phyloP scores from a whole-genome alignment of 75 land plant species.

The Sequoiadendron giganteum region DNA sequence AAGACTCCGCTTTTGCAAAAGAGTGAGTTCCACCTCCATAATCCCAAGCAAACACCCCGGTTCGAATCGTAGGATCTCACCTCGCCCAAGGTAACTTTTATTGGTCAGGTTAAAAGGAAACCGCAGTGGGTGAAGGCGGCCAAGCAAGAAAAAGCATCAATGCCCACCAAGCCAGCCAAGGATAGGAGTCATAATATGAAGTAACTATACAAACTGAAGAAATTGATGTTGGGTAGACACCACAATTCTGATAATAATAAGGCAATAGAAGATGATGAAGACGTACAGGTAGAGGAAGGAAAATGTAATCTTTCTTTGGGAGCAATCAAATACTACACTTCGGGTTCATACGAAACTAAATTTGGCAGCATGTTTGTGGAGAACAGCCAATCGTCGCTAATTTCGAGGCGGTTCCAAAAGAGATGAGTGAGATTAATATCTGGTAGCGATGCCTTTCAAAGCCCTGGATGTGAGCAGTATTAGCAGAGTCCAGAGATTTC shows the following conservation, averaged over 20 bases:
- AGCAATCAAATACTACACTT: not conserved
- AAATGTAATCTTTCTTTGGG: not conserved
- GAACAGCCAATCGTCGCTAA: not conserved
- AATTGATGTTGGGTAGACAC: not conserved
- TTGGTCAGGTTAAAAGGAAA: not conserved
- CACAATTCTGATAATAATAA: not conserved
- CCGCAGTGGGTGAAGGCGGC: not conserved
- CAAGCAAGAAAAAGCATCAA: not conserved
- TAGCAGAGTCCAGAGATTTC: not conserved
- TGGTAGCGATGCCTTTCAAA: not conserved
- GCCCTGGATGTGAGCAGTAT: not conserved
- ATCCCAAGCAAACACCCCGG: not conserved
- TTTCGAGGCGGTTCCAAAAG: not conserved
- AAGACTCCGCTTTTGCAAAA: not conserved
- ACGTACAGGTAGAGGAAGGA: too few species aligned
- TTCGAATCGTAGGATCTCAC: conserved; percentile 8
- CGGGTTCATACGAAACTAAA: not conserved
- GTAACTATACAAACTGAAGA: not conserved
- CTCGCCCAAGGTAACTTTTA: not conserved
- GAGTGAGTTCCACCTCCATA: not conserved
- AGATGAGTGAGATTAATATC: not conserved
- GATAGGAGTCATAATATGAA: not conserved
- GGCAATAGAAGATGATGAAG: not conserved
- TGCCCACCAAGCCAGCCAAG: not conserved
- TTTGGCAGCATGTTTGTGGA: not conserved